Evolutionary conservation across 129 eudicot genomes (phyloP).

Genomic region (Tagetes patula): DNA sequence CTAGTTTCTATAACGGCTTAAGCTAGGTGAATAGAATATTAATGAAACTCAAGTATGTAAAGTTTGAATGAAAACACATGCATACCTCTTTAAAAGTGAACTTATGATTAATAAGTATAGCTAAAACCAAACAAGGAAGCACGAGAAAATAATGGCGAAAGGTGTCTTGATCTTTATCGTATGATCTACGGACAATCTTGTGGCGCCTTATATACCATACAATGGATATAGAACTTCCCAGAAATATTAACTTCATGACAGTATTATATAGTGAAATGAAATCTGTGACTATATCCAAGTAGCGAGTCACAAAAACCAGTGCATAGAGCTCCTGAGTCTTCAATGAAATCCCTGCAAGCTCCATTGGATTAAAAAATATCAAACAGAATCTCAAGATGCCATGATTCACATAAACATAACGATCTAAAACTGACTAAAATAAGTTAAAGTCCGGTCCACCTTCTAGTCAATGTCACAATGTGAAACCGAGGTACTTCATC

Average conservation of each 20-base stretch:
- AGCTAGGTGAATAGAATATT: neutral
- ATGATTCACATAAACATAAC: neutral
- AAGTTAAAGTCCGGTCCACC: slow-evolving; percentile 1
- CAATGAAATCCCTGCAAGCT: slow-evolving; percentile 78
- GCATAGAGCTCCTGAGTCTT: slow-evolving; percentile 98
- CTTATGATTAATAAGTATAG: slow-evolving; percentile 68
- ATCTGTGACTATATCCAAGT: slow-evolving; percentile 83
- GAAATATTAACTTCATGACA: slow-evolving; percentile 75
- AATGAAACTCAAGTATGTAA: neutral
- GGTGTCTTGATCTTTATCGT: slow-evolving; percentile 92
- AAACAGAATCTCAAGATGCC: neutral
- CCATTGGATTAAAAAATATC: slow-evolving; percentile 23
- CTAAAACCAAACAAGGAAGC: slow-evolving; percentile 75
- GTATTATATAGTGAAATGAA: slow-evolving; percentile 79
- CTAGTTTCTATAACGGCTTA: neutral
- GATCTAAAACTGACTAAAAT: neutral
- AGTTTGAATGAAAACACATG: neutral
- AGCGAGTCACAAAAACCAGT: slow-evolving; percentile 88
- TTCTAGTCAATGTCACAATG: too few species aligned
- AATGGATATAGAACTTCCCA: slow-evolving; percentile 90
- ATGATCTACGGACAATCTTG: slow-evolving; percentile 89
- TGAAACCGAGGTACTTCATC: slow-evolving; percentile 1
- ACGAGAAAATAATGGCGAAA: slow-evolving; percentile 84
- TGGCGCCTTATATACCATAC: slow-evolving; percentile 97
- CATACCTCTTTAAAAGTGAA: slow-evolving; percentile 87